A percentile compares a stretch with the other conserved stretches of the same genome.
phyloP scores from a whole-genome alignment of 768 basidiomycete species.

The Trametes punicea region DNA sequence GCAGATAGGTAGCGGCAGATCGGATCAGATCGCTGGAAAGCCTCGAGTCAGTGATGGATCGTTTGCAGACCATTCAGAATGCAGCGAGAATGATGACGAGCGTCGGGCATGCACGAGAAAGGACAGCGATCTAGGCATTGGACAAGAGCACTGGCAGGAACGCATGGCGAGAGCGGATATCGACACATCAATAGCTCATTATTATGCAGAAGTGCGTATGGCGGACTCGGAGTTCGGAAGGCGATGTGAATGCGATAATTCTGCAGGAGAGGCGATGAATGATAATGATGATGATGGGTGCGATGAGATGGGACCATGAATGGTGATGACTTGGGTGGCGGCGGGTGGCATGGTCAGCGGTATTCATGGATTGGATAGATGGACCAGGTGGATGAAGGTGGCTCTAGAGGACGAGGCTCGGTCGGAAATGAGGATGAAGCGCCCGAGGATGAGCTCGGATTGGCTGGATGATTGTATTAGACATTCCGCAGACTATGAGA shows the following conservation, averaged over 20 bases:
- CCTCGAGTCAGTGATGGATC: too few relatives aligned
- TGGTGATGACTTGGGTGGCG: neutral
- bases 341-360: neutral
- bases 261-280: neutral
- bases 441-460: neutral
- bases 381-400: neutral
- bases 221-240: neutral
- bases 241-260: slow-evolving; percentile 14
- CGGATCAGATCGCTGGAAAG: neutral
- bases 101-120: neutral
- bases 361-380: slow-evolving; percentile 10
- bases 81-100: too few relatives aligned
- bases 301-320: slow-evolving; percentile 12
- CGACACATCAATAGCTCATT: neutral
- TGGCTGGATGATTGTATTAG: neutral
- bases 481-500: neutral
- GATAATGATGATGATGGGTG: slow-evolving; percentile 6
- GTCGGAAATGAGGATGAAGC: slow-evolving; percentile 5
- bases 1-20: neutral
- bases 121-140: too few relatives aligned
- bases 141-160: too few relatives aligned
- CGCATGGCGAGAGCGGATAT: neutral
- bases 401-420: neutral
- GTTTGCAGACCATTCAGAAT: too few relatives aligned
- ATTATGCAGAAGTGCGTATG: neutral